Base-by-base conservation (phyloP, 805 yeast species). In the Metschnikowia rubicola region DNA sequence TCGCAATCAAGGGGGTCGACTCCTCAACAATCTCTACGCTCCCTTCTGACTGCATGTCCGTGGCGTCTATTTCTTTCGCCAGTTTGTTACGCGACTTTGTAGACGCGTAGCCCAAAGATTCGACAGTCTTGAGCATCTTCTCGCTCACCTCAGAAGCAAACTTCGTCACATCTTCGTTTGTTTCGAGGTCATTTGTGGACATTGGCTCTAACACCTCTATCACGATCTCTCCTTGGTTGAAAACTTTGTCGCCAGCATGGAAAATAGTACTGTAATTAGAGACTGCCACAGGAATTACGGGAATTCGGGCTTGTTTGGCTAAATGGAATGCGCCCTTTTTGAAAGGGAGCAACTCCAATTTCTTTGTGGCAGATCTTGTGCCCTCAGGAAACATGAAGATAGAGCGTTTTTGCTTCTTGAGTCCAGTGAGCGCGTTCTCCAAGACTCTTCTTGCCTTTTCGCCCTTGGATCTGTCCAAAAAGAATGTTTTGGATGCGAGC, bases 291-390 rank as follows among this genome's bases (percentile, higher is more conserved):
- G 99, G 99, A 21, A 94, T 80, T 42, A 94, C 74, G 15, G 98
- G 98, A 33, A 92, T 83, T 36, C 81, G 81, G 6, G 96, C 96
- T 67, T 90, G 96, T 53, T 87, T 86, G 8, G 99, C 99, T 61
- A 94, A 77, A 67, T 94, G 97, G 82, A 94, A 94, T 0, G 98
- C 97, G 46, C 99, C 99, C 64, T 94, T 94, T 68, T 94, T 94
- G 71, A 94, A 89, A 1, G 96, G 96, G 41, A 89, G 75, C 63
- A 94, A 68, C 3, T 75, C 81, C 42, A 95, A 84, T 32, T 75
- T 75, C 21, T 79, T 67, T 10, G 86, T 69, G 54, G 84, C 86
- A 0, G 97, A 89, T 67, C 99, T 80, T 2, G 99, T 94, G 28
- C 99, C 99, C 68, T 94, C 99, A 26, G 98, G 97, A 75, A 91